Conservation (phyloP, 345 rosid genomes). For the Cochlearia excelsa region DNA sequence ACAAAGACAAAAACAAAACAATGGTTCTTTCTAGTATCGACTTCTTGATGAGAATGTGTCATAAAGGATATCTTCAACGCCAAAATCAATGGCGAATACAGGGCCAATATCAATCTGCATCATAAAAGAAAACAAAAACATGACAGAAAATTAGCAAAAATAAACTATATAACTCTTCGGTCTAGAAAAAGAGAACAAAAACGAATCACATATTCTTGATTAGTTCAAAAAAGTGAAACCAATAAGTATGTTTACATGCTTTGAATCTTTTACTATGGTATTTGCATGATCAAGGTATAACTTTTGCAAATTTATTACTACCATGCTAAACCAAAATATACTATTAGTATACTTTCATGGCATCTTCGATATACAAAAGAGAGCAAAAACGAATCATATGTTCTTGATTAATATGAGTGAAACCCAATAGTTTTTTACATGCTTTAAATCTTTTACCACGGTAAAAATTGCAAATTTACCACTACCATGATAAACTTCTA, state of each 20-base stretch:
- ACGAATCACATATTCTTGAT: too few relatives aligned
- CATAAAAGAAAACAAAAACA: slow-evolving; percentile 21
- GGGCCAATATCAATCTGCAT: slow-evolving; percentile 74
- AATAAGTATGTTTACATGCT: too few relatives aligned
- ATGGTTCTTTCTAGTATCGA: slow-evolving; percentile 7
- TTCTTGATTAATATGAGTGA: slow-evolving; percentile 13
- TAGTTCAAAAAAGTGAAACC: too few relatives aligned
- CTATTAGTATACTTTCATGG: slow-evolving; percentile 6
- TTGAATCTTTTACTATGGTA: too few relatives aligned
- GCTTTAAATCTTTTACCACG: not conserved
- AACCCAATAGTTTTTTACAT: slow-evolving; percentile 11
- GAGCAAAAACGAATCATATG: not conserved
- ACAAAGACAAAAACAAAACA: slow-evolving; percentile 24
- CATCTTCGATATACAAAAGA: not conserved
- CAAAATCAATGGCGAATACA: slow-evolving; percentile 82
- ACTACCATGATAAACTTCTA: slow-evolving; percentile 9
- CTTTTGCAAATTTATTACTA: too few relatives aligned
- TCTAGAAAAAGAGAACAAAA: too few relatives aligned
- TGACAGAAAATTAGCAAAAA: not conserved
- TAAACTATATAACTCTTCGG: not conserved
- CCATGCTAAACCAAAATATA: not conserved
- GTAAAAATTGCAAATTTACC: not conserved
- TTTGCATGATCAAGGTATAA: too few relatives aligned
- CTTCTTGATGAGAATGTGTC: slow-evolving; percentile 10
- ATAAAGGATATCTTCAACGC: slow-evolving; percentile 81